Base-by-base conservation (phyloP, 352 stramenopile genomes). In the Globisporangium canariense region DNA sequence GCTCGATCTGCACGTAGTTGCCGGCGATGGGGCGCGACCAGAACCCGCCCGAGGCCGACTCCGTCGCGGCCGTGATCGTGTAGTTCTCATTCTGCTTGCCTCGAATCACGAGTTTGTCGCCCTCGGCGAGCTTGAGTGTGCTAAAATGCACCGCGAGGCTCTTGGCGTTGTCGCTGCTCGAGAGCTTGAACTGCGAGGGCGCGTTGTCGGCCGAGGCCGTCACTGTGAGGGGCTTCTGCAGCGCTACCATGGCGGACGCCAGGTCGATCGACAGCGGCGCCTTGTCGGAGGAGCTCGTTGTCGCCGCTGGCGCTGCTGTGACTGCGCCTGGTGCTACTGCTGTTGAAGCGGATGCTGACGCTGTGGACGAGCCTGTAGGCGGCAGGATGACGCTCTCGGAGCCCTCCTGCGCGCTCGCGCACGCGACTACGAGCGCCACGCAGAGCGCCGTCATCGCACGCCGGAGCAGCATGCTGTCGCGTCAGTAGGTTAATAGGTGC, bases 111-210 rank as follows among this genome's bases (percentile, higher is more conserved):
- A 74, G 41, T 40, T 25, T 54, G 43, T 70, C 64, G 40, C 63
- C 63, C 4, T 58, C 46, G 3, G 50, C 16, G 11, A 72, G 55
- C 40, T 49, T 38, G 25, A 72, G 41, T 30, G 22, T 16, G 5
- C 61, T 57, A 20, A 72, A 72, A 43, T 72, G 62, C 40, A 72
- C 60, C 2, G 64, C 28, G 38, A 72, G 40, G 34, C 51, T 59
- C 60, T 70, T 67, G 25, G 65, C 45, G 30, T 14, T 60, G 18
- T 61, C 52, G 28, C 52, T 56, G 30, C 51, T 52, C 32, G 41
- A 25, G 22, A 67, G 34, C n/a, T 56, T 61, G 52, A 62, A 62
- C 41, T 56, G 52, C 30, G 61, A 40, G 20, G 61, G 61, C 30
- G 30, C 3, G 20, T 46, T 60, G 28, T 55, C 45, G 20, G 54